Evolutionary conservation across 2,329 filamentous ascomycete genomes (phyloP).

Genomic region (Elsinoe ampelina): DNA sequence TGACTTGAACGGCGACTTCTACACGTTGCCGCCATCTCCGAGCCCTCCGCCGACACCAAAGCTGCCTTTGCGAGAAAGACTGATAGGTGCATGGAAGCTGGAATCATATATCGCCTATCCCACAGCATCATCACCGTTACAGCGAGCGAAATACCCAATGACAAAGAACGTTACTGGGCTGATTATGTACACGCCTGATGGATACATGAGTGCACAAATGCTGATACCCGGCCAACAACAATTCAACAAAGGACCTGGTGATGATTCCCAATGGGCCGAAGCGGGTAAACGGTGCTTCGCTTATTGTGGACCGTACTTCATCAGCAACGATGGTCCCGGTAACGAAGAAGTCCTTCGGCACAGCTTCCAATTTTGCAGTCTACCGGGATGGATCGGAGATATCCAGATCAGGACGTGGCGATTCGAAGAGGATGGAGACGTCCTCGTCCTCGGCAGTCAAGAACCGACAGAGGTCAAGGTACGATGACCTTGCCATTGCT

Average conservation of each 20-base stretch:
- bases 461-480: slow-evolving; percentile 32
- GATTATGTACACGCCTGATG: slow-evolving; percentile 27
- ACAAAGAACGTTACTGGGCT: slow-evolving; percentile 24
- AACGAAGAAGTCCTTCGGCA: slow-evolving; percentile 28
- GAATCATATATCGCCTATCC: slow-evolving; percentile 32
- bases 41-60: slow-evolving; percentile 22
- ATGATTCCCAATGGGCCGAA: slow-evolving; percentile 32
- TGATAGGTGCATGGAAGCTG: slow-evolving; percentile 30
- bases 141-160: slow-evolving; percentile 25
- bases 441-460: slow-evolving; percentile 31
- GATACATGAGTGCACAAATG: slow-evolving; percentile 28
- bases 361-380: slow-evolving; percentile 30
- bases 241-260: slow-evolving; percentile 30
- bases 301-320: slow-evolving; percentile 32
- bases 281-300: slow-evolving; percentile 30
- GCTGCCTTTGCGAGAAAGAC: slow-evolving; percentile 24
- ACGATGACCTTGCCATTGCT: not conserved
- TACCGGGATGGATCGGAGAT: slow-evolving; percentile 32
- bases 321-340: slow-evolving; percentile 27
- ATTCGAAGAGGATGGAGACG: slow-evolving; percentile 31
- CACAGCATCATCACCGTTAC: slow-evolving; percentile 26
- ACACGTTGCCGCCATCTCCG: slow-evolving; percentile 22
- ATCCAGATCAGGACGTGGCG: slow-evolving; percentile 29
- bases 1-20: slow-evolving; percentile 27
- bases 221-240: slow-evolving; percentile 24